Conservation (phyloP, 2,329 filamentous ascomycete species). For the Talaromyces marneffei region DNA sequence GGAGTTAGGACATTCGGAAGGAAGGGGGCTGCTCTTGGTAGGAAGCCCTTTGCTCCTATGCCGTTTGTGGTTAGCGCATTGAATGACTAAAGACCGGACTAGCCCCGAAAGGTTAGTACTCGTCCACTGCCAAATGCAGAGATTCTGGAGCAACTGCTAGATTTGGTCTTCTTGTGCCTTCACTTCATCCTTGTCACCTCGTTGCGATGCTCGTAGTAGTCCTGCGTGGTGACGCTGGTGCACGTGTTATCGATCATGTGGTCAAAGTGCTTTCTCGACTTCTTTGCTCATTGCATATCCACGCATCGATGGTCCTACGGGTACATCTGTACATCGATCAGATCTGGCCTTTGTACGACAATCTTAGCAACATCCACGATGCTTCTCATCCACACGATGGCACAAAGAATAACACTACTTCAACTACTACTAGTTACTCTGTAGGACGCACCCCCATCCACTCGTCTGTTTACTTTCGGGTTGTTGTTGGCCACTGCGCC, state of each 20-base stretch:
- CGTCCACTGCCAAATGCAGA: neutral
- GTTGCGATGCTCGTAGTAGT: neutral
- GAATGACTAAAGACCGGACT: neutral
- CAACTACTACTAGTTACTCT: no score
- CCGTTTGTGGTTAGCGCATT: neutral
- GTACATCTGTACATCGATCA: neutral
- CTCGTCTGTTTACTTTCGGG: neutral
- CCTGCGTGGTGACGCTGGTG: neutral
- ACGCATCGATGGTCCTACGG: neutral
- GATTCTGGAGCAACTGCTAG: neutral
- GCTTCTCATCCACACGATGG: neutral
- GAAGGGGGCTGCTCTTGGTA: neutral
- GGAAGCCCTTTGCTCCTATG: neutral
- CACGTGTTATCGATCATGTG: neutral
- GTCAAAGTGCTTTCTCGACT: neutral
- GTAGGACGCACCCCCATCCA: neutral
- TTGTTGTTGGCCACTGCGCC: neutral
- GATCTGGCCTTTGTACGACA: neutral
- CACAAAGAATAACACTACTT: neutral
- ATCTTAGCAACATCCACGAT: neutral
- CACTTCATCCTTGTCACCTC: neutral
- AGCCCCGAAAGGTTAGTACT: neutral
- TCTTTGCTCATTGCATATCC: neutral
- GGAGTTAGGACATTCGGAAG: slow-evolving; percentile 1
- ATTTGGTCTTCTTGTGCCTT: neutral